Conservation (phyloP, 1,139 yeast genomes). For the Candida dubliniensis region DNA sequence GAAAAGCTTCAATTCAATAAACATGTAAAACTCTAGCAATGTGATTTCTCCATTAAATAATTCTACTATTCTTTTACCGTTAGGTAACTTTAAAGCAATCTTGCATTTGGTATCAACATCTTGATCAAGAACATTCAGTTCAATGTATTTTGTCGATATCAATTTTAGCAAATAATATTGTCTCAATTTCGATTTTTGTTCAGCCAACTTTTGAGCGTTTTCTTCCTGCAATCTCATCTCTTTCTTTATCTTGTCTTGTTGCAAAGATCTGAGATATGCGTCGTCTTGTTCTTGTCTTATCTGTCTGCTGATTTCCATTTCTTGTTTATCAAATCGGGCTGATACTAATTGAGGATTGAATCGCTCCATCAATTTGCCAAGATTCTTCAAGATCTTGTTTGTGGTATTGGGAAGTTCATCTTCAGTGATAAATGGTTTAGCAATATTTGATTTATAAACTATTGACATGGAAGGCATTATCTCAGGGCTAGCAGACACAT, state of each 20-base stretch:
- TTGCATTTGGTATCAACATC: conserved; percentile 18
- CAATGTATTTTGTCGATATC: conserved; percentile 16
- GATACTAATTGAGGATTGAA: conserved; percentile 55
- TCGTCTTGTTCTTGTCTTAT: conserved; percentile 58
- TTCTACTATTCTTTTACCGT: conserved; percentile 64
- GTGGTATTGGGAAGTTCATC: conserved; percentile 21
- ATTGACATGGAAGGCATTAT: conserved; percentile 56
- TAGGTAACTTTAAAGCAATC: conserved; percentile 43
- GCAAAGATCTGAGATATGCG: conserved; percentile 52
- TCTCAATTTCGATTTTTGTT: conserved; percentile 14
- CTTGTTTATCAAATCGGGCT: conserved; percentile 52
- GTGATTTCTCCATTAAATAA: conserved; percentile 50
- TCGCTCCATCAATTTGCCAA: conserved; percentile 37
- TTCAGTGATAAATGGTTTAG: conserved; percentile 22
- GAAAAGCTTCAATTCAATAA: conserved; percentile 51
- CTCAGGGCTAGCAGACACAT: conserved; percentile 50
- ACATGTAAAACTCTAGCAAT: conserved; percentile 63
- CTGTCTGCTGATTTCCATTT: conserved; percentile 49
- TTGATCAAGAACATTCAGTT: conserved; percentile 7
- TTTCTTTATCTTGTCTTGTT: conserved; percentile 43
- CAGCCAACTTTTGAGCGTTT: conserved; percentile 16
- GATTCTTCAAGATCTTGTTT: conserved; percentile 31
- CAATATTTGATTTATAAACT: conserved; percentile 41
- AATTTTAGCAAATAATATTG: conserved; percentile 18
- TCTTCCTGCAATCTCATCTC: conserved; percentile 32